Conservation (phyloP, 371 early-diverging fungal genomes). For the Actinomortierella wolfii region DNA sequence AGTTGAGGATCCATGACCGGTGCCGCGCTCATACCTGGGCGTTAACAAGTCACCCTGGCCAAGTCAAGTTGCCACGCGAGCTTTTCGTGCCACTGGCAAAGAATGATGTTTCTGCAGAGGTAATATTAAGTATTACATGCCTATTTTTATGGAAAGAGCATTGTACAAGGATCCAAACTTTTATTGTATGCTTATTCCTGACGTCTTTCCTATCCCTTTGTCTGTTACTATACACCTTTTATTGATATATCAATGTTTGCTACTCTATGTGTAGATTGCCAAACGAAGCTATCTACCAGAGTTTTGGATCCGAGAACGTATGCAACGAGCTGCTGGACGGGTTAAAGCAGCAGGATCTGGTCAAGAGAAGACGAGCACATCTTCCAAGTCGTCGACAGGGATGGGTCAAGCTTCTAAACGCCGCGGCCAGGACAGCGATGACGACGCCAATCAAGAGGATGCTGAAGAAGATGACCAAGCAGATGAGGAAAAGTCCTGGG, state of each 20-base stretch:
- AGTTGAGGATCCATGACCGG: conserved; percentile 75
- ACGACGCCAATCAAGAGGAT: conserved; percentile 10
- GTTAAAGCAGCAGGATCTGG: conserved; percentile 13
- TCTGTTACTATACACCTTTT: background rate
- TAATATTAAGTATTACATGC: background rate
- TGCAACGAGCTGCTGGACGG: conserved; percentile 19
- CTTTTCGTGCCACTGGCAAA: conserved; percentile 50
- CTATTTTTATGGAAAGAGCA: background rate
- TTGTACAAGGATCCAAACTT: too few relatives aligned
- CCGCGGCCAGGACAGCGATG: conserved; percentile 11
- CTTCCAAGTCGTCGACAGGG: too few relatives aligned
- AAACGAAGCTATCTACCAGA: conserved; percentile 26
- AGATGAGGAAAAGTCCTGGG: background rate
- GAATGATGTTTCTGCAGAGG: conserved; percentile 16
- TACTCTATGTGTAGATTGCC: conserved; percentile 19
- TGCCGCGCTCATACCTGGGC: conserved; percentile 73
- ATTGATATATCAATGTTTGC: background rate
- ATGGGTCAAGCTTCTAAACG: conserved; percentile 44
- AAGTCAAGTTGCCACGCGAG: conserved; percentile 63
- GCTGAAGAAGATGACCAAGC: background rate
- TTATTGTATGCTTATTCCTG: too few relatives aligned
- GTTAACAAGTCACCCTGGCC: conserved; percentile 68
- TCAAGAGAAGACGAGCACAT: conserved; percentile 7
- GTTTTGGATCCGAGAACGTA: conserved; percentile 33
- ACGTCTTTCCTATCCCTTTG: background rate